Evolutionary conservation across 2,329 filamentous ascomycete species (phyloP).

Genomic region (Colletotrichum sp.): DNA sequence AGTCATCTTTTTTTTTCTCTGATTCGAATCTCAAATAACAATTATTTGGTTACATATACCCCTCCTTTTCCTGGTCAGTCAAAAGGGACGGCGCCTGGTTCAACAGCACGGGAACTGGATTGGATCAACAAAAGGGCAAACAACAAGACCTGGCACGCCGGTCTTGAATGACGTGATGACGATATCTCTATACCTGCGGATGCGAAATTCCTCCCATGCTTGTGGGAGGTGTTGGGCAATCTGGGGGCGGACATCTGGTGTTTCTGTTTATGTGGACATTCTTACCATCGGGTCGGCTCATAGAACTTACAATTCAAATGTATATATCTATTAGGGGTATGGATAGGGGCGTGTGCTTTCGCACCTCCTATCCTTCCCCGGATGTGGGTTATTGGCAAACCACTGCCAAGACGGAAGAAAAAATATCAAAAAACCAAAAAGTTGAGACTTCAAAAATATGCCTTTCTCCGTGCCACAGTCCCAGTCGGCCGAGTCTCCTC

Average conservation of each 20-base stretch:
- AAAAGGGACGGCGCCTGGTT: constrained; percentile 9
- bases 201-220: not conserved
- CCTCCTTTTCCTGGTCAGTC: not conserved
- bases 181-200: constrained; percentile 17
- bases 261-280: constrained; percentile 9
- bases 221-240: not conserved
- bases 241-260: not conserved
- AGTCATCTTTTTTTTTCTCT: not conserved
- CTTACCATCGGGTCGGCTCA: not conserved
- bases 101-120: constrained; percentile 10
- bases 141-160: not conserved
- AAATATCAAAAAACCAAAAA: not conserved
- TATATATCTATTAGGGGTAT: constrained; percentile 9
- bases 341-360: not conserved
- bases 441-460: not conserved
- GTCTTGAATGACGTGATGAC: constrained; percentile 19
- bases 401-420: not conserved
- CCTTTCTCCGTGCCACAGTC: not conserved
- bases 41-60: not conserved
- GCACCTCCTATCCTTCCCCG: not conserved
- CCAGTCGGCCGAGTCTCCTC: not conserved
- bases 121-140: constrained; percentile 9
- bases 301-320: constrained; percentile 16
- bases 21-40: not conserved
- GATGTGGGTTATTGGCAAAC: not conserved